These are phyloP conservation scores for Monosporascus cannonballus DNA, from an alignment of 2,329 filamentous ascomycete species.

Conservation along the genomic window DNA sequence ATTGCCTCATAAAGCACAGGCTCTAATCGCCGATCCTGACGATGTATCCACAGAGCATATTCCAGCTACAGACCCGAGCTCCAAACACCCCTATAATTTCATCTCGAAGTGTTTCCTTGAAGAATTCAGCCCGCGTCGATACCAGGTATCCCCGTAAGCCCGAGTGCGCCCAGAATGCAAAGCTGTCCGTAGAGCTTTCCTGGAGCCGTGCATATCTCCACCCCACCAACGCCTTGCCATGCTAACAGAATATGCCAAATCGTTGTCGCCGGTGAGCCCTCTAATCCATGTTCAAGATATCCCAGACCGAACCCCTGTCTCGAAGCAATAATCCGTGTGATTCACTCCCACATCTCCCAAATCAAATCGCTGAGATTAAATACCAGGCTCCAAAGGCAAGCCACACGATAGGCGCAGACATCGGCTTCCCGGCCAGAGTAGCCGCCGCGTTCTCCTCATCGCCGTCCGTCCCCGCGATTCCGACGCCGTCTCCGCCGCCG, in stretches of 20 bases:
- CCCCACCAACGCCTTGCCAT: neutral
- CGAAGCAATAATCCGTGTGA: neutral
- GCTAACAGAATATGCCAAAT: neutral
- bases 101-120: no score
- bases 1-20: no score
- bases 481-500: slow-evolving; percentile 1
- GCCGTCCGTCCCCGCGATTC: slow-evolving; percentile 10
- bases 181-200: no score
- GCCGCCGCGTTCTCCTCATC: slow-evolving; percentile 5
- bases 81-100: no score
- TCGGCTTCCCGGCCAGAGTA: neutral
- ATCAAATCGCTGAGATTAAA: slow-evolving; percentile 10
- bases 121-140: no score
- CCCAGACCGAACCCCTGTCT: neutral
- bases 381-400: slow-evolving; percentile 11
- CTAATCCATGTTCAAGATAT: no score
- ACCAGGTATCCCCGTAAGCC: no score
- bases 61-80: no score
- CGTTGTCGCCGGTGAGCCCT: neutral
- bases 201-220: no score
- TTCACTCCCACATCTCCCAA: neutral
- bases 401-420: slow-evolving; percentile 6
- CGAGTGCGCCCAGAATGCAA: neutral
- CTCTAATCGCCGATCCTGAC: no score
- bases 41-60: no score